These are phyloP conservation scores for Diaporthe vexans DNA, from an alignment of 2,329 filamentous ascomycete species.

Conservation along the genomic window DNA sequence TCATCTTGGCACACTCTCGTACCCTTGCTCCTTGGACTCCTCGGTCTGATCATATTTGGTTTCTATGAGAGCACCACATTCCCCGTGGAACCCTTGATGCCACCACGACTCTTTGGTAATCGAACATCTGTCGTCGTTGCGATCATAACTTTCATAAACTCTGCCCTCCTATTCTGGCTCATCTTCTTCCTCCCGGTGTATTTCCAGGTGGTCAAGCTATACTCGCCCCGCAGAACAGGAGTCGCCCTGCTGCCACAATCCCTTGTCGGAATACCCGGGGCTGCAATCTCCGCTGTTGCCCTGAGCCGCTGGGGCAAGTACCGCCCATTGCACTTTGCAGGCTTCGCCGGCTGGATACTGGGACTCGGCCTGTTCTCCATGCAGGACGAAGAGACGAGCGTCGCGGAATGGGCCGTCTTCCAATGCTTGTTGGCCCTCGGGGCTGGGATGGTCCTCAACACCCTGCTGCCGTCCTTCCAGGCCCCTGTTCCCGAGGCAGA, in stretches of 20 bases:
- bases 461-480: constrained; percentile 59
- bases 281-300: constrained; percentile 47
- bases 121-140: constrained; percentile 38
- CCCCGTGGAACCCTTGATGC: constrained; percentile 43
- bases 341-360: constrained; percentile 54
- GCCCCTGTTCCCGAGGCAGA: constrained; percentile 53
- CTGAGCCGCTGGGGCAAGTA: constrained; percentile 53
- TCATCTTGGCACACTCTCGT: constrained; percentile 50
- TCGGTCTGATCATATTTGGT: constrained; percentile 34
- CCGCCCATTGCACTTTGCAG: constrained; percentile 52
- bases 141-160: constrained; percentile 38
- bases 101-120: constrained; percentile 42
- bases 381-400: constrained; percentile 50
- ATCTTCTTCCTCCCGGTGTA: constrained; percentile 39
- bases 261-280: constrained; percentile 49
- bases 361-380: constrained; percentile 58
- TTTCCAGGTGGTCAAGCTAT: constrained; percentile 38
- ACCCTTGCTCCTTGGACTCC: constrained; percentile 58
- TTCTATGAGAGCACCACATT: constrained; percentile 17
- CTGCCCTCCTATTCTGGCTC: constrained; percentile 17
- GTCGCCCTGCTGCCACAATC: constrained; percentile 52
- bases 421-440: constrained; percentile 58
- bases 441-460: constrained; percentile 58
- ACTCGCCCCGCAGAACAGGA: constrained; percentile 51
- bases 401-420: constrained; percentile 55